Conservation (phyloP, 140 eudicot species). For the Oenanthe javanica region DNA sequence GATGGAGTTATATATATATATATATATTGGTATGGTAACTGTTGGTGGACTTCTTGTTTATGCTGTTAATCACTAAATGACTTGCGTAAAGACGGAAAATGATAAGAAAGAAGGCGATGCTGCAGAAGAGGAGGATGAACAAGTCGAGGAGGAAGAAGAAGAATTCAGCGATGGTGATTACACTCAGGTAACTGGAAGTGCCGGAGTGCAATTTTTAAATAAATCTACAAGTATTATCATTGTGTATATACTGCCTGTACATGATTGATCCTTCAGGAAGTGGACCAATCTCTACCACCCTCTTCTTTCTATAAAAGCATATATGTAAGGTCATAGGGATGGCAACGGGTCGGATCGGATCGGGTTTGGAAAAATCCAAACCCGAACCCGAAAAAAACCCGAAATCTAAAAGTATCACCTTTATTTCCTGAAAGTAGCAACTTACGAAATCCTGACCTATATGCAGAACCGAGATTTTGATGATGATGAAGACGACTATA, state of each 20-base stretch:
- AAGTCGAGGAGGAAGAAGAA: constrained; percentile 43
- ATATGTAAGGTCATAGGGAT: neutral
- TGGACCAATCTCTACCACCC: neutral
- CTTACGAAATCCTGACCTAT: constrained; percentile 10
- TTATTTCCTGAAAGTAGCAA: neutral
- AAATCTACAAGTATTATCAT: neutral
- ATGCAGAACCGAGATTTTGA: constrained; percentile 48
- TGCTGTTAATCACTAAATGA: neutral
- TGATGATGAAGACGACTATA: constrained; percentile 72
- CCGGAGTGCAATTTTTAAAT: neutral
- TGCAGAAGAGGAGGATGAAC: constrained; percentile 42
- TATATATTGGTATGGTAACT: neutral
- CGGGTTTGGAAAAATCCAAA: too few species aligned
- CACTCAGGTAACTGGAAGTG: constrained; percentile 24
- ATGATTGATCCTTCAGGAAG: neutral
- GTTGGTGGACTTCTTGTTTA: constrained; percentile 10
- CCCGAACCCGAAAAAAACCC: too few species aligned
- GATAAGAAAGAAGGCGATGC: constrained; percentile 57
- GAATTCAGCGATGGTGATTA: constrained; percentile 49
- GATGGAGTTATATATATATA: neutral
- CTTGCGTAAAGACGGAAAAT: constrained; percentile 38
- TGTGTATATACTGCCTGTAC: neutral
- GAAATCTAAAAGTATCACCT: neutral
- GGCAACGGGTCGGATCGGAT: too few species aligned
- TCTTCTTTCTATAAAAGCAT: neutral